These are phyloP conservation scores for Tribonema minus DNA, from an alignment of 108 stramenopile genomes.

Conservation along the genomic window DNA sequence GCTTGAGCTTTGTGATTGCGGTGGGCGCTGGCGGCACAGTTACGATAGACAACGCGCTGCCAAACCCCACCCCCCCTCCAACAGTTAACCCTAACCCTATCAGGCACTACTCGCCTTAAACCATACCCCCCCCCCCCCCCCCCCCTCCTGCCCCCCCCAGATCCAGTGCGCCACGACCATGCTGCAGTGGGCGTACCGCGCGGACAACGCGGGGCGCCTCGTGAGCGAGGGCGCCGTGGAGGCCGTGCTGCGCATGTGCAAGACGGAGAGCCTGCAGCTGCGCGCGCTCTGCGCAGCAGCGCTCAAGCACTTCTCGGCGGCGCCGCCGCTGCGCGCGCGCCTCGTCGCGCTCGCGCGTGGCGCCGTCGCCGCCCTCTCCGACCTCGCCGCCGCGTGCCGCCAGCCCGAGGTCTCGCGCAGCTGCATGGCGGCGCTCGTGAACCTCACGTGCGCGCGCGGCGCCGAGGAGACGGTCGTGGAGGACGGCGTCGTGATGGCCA, in stretches of 20 bases:
- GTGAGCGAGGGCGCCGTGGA: constrained; percentile 57
- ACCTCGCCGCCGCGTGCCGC: constrained; percentile 21
- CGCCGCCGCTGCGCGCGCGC: constrained; percentile 17
- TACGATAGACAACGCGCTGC: too few relatives aligned
- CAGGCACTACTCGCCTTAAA: too few relatives aligned
- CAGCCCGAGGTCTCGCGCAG: constrained; percentile 38
- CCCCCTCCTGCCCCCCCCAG: neutral
- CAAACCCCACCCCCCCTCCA: too few relatives aligned
- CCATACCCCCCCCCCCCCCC: neutral
- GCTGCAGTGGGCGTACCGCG: constrained; percentile 43
- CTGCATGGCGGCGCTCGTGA: constrained; percentile 54
- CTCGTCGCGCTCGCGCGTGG: constrained; percentile 33
- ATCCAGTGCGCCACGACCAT: constrained; percentile 46
- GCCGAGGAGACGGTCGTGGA: constrained; percentile 50
- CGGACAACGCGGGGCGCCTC: constrained; percentile 51
- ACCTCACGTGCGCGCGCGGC: constrained; percentile 36
- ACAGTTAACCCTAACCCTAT: too few relatives aligned
- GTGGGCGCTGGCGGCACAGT: too few relatives aligned
- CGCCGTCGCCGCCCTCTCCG: constrained; percentile 33
- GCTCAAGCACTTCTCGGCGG: constrained; percentile 37
- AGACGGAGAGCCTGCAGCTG: constrained; percentile 40
- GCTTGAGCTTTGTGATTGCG: too few relatives aligned
- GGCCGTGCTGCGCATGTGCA: constrained; percentile 49
- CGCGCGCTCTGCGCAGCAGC: constrained; percentile 54
- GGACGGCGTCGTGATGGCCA: constrained; percentile 49